A percentile compares a stretch with the other conserved stretches of the same genome.
phyloP scores from a whole-genome alignment of 345 rosid genomes.

The Hirschfeldia incana region DNA sequence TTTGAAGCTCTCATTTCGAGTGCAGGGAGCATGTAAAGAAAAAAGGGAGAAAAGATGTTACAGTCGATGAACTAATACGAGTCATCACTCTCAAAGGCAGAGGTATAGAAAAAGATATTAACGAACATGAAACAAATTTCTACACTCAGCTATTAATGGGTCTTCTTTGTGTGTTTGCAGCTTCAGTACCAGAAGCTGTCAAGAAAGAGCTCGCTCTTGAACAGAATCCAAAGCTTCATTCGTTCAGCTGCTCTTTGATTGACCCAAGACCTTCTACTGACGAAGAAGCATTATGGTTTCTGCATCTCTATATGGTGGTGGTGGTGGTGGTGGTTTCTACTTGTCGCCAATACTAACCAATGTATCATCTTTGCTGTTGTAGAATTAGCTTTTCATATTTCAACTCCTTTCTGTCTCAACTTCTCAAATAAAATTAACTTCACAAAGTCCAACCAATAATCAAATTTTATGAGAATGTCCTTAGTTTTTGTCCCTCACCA shows the following conservation, averaged over 20 bases:
- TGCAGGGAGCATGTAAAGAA: slow-evolving; percentile 70
- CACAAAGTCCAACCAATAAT: no score
- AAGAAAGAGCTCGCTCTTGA: slow-evolving; percentile 72
- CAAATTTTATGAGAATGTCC: no score
- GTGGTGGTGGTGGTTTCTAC: background rate
- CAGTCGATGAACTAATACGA: slow-evolving; percentile 81
- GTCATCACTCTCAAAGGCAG: slow-evolving; percentile 85
- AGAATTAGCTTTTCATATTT: background rate
- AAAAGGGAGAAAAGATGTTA: slow-evolving; percentile 75
- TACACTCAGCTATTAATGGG: background rate
- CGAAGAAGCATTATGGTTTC: background rate
- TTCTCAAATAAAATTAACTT: no score
- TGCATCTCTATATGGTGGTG: no score
- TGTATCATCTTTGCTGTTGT: slow-evolving; percentile 25
- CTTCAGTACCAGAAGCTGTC: slow-evolving; percentile 66
- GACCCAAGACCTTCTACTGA: background rate
- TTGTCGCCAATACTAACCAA: background rate
- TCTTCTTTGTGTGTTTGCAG: slow-evolving; percentile 40
- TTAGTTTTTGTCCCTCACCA: no score
- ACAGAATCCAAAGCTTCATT: slow-evolving; percentile 60
- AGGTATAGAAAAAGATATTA: slow-evolving; percentile 42
- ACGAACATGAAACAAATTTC: background rate
- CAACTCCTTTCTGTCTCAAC: background rate
- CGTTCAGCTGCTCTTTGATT: slow-evolving; percentile 41
- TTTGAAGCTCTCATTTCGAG: background rate